phyloP scores from a whole-genome alignment of 352 stramenopile species.

The Globisporangium viniferum region DNA sequence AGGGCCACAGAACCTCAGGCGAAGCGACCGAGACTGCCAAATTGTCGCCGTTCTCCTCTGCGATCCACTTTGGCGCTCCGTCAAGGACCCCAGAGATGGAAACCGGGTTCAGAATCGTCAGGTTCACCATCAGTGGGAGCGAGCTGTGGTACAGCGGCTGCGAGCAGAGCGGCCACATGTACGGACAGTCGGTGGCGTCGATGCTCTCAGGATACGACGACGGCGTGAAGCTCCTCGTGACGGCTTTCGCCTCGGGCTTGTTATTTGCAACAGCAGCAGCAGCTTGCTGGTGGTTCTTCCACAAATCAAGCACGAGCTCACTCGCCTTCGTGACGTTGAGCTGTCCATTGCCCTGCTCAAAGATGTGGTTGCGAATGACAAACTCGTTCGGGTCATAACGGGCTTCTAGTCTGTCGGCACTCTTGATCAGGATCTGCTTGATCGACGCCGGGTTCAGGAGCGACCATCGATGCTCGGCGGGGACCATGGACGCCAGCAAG shows the following conservation, averaged over 20 bases:
- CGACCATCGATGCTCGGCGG: constrained; percentile 44
- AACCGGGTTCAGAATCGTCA: constrained; percentile 77
- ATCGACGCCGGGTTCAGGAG: constrained; percentile 64
- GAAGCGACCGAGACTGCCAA: constrained; percentile 48
- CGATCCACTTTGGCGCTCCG: constrained; percentile 48
- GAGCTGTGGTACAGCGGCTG: constrained; percentile 76
- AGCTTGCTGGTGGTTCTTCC: constrained; percentile 27
- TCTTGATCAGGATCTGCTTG: constrained; percentile 67
- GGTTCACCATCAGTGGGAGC: constrained; percentile 74
- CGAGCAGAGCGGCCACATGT: constrained; percentile 84
- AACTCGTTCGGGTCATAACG: constrained; percentile 30
- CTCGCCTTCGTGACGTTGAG: constrained; percentile 68
- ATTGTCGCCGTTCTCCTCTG: constrained; percentile 41
- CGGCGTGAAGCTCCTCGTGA: constrained; percentile 13
- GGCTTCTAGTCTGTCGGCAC: constrained; percentile 41
- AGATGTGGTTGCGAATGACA: constrained; percentile 72
- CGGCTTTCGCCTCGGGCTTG: not conserved
- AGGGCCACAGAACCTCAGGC: constrained; percentile 57
- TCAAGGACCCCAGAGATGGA: constrained; percentile 48
- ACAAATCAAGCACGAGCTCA: constrained; percentile 37
- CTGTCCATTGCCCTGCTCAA: constrained; percentile 79
- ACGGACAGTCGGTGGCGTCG: constrained; percentile 75
- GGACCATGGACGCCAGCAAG: constrained; percentile 71
- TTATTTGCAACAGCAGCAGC: constrained; percentile 17
- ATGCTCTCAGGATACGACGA: constrained; percentile 65